Base-by-base conservation (phyloP, 2,329 filamentous ascomycete genomes). In the Claviceps quebecensis region DNA sequence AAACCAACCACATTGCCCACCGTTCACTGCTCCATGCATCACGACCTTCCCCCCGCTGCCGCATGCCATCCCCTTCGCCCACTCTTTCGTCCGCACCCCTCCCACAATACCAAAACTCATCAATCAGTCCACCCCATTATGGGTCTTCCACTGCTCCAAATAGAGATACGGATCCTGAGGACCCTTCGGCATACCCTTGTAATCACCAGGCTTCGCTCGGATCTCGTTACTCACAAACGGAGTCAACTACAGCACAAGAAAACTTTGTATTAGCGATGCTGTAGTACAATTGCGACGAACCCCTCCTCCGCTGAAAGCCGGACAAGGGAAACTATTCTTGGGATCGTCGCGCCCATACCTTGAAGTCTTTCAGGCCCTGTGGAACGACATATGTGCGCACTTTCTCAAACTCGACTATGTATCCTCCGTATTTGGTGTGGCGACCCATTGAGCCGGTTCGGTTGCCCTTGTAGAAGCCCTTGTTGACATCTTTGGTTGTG, bases 401-500 rank as follows among this genome's bases (percentile, higher is more conserved):
- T 71, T 94, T 95, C 52, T 74, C 69, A 76, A 78, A 95, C 58
- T 97, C 86, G 58, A 97, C 83, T 46, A 81, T 67, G 68, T 93
- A 98, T 48, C 83, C 83, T 67, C 91, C 93, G 65, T 81, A 80
- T 66, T 86, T 86, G 51, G 86, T 90, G 70, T 94, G 87, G 14
- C 74, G 71, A 67, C 93, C 93, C 81, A 94, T 89, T 43, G 86
- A 81, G 1, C 93, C 93, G 1, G 88, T 84, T 46, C 90, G 78
- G 61, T 86, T 96, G 65, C 93, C 93, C 76, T 97, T 97, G 81
- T 98, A 98, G 80, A 84, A 98, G 59, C 90, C 91, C 65, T 88
- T 87, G 67, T 85, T 86, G 65, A 91, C 84, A 69, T 93, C 84
- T 72, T 98, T 98, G 59, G 91, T 95, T 13, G 87, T 96, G 63